Conservation (phyloP, 257 asterid genomes). For the Coffea canephora region DNA sequence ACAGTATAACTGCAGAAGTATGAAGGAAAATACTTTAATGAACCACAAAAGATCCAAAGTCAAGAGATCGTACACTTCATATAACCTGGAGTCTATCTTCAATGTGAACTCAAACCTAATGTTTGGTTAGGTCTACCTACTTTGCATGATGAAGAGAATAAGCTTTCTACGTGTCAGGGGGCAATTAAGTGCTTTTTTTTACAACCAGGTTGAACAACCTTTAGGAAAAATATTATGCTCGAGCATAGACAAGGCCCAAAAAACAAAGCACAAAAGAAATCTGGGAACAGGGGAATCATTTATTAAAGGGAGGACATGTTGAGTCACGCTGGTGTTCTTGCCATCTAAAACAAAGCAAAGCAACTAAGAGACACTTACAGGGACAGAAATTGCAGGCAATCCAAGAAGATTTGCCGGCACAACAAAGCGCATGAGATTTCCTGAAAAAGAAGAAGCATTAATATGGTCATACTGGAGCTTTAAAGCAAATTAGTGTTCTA, state of each 20-base stretch:
- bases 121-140: neutral
- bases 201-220: neutral
- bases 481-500: neutral
- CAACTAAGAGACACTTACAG: constrained; percentile 51
- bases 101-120: neutral
- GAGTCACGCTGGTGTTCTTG: neutral
- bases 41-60: neutral
- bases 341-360: neutral
- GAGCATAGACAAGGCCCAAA: neutral
- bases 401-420: constrained; percentile 87
- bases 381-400: constrained; percentile 89
- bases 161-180: neutral
- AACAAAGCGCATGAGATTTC: constrained; percentile 81
- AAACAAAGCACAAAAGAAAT: neutral
- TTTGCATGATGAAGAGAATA: neutral
- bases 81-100: neutral
- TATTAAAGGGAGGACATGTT: neutral
- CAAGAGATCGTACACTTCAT: neutral
- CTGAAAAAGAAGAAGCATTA: constrained; percentile 36
- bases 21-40: neutral
- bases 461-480: neutral
- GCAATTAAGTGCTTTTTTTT: neutral
- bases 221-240: neutral
- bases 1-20: neutral
- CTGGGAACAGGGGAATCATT: neutral